These are phyloP conservation scores for Pyrenula massariospora DNA, from an alignment of 495 filamentous ascomycete genomes.

Conservation along the genomic window DNA sequence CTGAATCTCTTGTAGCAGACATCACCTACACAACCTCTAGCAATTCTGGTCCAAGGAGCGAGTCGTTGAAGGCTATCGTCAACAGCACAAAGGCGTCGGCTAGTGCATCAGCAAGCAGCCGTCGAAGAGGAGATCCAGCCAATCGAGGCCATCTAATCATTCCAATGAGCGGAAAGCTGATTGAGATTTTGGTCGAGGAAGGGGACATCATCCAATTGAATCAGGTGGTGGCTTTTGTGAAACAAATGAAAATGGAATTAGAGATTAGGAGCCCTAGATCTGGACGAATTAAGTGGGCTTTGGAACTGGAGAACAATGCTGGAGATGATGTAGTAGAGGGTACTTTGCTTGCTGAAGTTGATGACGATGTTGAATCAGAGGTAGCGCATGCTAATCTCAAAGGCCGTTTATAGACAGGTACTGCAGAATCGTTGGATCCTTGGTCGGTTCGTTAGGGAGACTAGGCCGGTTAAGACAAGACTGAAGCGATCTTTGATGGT, in stretches of 20 bases:
- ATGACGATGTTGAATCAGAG: constrained; percentile 14
- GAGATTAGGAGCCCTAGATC: constrained; percentile 39
- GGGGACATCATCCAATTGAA: constrained; percentile 39
- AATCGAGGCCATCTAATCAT: constrained; percentile 45
- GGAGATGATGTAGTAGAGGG: constrained; percentile 51
- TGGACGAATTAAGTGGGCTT: constrained; percentile 41
- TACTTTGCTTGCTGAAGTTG: constrained; percentile 39
- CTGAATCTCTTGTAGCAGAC: constrained; percentile 38
- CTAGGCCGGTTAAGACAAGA: no score
- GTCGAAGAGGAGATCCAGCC: constrained; percentile 35
- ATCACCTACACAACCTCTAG: constrained; percentile 38
- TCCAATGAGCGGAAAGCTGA: constrained; percentile 45
- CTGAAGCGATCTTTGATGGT: no score
- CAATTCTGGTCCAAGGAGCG: not conserved
- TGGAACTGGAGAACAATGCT: constrained; percentile 37
- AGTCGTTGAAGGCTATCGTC: constrained; percentile 19
- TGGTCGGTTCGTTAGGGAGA: no score
- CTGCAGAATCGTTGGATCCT: no score
- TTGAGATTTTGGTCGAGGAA: constrained; percentile 42
- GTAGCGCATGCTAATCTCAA: not conserved
- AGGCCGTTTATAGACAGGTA: not conserved
- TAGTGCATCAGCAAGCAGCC: constrained; percentile 32
- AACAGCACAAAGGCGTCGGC: constrained; percentile 36
- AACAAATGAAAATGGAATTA: constrained; percentile 61
- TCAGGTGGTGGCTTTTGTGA: constrained; percentile 47